Percentiles rank a stretch among this genome's conserved stretches.
Evolutionary conservation across 1,284 basidiomycete species (phyloP).

Genomic region (Ceratobasidium sp.): DNA sequence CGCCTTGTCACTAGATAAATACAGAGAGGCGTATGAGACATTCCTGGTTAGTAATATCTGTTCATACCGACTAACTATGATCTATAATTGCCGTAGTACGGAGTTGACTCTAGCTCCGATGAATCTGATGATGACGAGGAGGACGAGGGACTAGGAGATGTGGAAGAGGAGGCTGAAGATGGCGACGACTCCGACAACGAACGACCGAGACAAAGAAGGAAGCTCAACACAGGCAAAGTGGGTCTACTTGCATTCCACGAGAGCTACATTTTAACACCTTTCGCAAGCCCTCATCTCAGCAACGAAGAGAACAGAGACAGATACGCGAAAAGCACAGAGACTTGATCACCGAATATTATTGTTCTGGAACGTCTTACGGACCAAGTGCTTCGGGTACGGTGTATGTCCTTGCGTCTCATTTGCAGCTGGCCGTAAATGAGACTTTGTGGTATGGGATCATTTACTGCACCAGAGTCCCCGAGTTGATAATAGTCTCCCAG

Average conservation of each 20-base stretch:
- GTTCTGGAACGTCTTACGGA: conserved; percentile 87
- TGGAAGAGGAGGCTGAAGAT: conserved; percentile 59
- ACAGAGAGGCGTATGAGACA: conserved; percentile 82
- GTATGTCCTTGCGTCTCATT: conserved; percentile 89
- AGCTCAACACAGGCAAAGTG: conserved; percentile 44
- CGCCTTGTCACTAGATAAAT: conserved; percentile 73
- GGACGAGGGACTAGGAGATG: conserved; percentile 64
- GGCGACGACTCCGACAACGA: conserved; percentile 58
- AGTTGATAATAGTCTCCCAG: conserved; percentile 60
- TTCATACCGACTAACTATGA: not conserved
- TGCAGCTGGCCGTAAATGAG: conserved; percentile 94
- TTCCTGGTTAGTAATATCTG: conserved; percentile 70
- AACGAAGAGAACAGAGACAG: conserved; percentile 73
- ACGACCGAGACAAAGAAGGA: conserved; percentile 51
- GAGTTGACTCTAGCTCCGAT: conserved; percentile 79
- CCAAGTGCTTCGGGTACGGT: conserved; percentile 92
- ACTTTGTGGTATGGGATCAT: conserved; percentile 81
- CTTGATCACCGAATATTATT: conserved; percentile 86
- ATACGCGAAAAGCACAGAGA: conserved; percentile 70
- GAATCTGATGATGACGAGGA: conserved; percentile 62
- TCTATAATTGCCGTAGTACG: conserved; percentile 66
- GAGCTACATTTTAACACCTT: conserved; percentile 8
- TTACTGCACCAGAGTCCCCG: not conserved
- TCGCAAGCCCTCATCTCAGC: conserved; percentile 58
- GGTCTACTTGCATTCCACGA: not conserved